These are phyloP conservation scores for Diacronema lutheri DNA, from an alignment of 78 protist species.

Conservation along the genomic window DNA sequence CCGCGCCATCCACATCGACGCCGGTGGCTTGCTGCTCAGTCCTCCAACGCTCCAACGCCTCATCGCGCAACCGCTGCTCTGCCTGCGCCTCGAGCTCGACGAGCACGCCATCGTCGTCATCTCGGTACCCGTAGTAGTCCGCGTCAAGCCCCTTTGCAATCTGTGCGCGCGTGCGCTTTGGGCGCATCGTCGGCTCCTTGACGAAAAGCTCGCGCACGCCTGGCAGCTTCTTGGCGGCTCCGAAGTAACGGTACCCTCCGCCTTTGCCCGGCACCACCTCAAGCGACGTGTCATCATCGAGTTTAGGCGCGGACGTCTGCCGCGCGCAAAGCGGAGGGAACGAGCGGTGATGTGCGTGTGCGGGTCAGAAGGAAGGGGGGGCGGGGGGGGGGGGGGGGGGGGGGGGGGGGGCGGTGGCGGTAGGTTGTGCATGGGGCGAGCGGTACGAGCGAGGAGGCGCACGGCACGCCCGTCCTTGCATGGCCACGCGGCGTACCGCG, in stretches of 20 bases:
- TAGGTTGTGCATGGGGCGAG: too few relatives aligned
- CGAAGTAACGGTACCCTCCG: conserved; percentile 79
- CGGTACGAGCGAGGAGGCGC: too few relatives aligned
- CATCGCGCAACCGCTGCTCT: background rate
- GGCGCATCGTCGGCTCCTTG: background rate
- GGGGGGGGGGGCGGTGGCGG: too few relatives aligned
- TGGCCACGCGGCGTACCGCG: too few relatives aligned
- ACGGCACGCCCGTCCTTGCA: too few relatives aligned
- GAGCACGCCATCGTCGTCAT: conserved; percentile 83
- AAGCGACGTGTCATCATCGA: too few relatives aligned
- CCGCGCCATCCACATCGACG: background rate
- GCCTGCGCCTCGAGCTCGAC: conserved; percentile 40
- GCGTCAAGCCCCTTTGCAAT: conserved; percentile 70
- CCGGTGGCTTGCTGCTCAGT: background rate
- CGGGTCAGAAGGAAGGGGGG: background rate
- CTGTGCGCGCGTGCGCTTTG: conserved; percentile 48
- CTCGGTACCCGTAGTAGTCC: conserved; percentile 87
- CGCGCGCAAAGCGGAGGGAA: background rate
- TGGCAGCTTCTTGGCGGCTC: conserved; percentile 92
- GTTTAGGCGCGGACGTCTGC: too few relatives aligned
- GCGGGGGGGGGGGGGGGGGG: background rate
- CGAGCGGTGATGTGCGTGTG: conserved; percentile 3
- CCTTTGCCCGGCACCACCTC: conserved; percentile 14
- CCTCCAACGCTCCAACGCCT: background rate
- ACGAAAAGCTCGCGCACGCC: conserved; percentile 88